Evolutionary conservation across 108 stramenopile genomes (phyloP).

Genomic region (Mediolabrus comicus): DNA sequence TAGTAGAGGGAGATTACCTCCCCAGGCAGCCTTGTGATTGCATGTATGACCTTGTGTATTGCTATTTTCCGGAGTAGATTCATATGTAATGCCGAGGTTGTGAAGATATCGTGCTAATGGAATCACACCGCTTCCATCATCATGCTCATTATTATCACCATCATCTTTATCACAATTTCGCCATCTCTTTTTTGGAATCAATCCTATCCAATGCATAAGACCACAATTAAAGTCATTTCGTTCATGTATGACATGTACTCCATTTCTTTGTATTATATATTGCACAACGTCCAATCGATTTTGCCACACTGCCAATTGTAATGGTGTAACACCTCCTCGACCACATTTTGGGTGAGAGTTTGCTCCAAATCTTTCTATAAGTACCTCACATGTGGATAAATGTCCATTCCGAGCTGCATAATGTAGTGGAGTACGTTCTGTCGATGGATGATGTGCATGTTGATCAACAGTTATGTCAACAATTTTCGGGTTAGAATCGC

Average conservation of each 20-base stretch:
- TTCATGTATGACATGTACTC: conserved; percentile 44
- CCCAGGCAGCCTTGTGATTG: conserved; percentile 84
- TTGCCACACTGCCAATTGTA: conserved; percentile 87
- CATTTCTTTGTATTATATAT: conserved; percentile 53
- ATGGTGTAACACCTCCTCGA: conserved; percentile 70
- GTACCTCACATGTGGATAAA: conserved; percentile 43
- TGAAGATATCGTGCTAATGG: conserved; percentile 47
- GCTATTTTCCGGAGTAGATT: conserved; percentile 31
- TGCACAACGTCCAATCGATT: conserved; percentile 62
- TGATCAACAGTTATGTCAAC: conserved; percentile 25
- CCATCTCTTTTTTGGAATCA: conserved; percentile 55
- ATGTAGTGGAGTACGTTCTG: conserved; percentile 73
- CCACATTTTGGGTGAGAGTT: conserved; percentile 47
- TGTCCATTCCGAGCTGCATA: conserved; percentile 82
- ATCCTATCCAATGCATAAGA: conserved; percentile 79
- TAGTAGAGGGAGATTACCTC: conserved; percentile 67
- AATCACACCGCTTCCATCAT: conserved; percentile 45
- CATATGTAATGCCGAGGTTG: conserved; percentile 26
- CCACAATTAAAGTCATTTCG: conserved; percentile 79
- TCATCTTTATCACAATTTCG: neutral
- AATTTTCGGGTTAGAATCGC: neutral
- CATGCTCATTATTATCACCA: neutral
- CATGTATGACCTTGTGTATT: conserved; percentile 69
- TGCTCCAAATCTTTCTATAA: conserved; percentile 53
- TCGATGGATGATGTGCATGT: conserved; percentile 46